Conservation (phyloP, 2,329 filamentous ascomycete genomes). For the Chaetomium globosum region DNA sequence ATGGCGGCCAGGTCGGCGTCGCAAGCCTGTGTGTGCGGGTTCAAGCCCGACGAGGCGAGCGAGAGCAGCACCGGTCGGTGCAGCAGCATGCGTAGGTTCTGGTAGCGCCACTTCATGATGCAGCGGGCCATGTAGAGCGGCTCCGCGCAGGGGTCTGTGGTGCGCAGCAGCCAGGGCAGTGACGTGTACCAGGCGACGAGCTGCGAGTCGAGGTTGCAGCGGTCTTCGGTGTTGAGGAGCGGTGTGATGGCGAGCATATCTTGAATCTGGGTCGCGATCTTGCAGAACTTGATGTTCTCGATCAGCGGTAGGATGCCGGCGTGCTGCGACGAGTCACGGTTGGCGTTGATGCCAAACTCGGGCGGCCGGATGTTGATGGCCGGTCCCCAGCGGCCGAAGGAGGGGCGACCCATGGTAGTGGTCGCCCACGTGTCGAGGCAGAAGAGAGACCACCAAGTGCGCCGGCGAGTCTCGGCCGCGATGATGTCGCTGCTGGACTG, state of each 20-base stretch:
- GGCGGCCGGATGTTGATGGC: slow-evolving; percentile 69
- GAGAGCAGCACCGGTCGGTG: slow-evolving; percentile 73
- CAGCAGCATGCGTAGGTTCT: slow-evolving; percentile 75
- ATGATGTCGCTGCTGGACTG: slow-evolving; percentile 51
- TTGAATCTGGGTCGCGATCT: slow-evolving; percentile 76
- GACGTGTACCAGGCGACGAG: slow-evolving; percentile 72
- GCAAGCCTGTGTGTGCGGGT: slow-evolving; percentile 48
- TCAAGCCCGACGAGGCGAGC: slow-evolving; percentile 58
- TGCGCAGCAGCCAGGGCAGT: slow-evolving; percentile 66
- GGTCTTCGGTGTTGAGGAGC: slow-evolving; percentile 66
- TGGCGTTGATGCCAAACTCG: slow-evolving; percentile 53
- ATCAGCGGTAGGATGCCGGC: slow-evolving; percentile 70
- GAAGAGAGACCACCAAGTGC: slow-evolving; percentile 76
- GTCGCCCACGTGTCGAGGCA: slow-evolving; percentile 75
- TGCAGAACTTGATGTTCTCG: slow-evolving; percentile 78
- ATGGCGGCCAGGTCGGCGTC: slow-evolving; percentile 69
- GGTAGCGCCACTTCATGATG: slow-evolving; percentile 81
- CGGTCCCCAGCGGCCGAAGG: slow-evolving; percentile 66
- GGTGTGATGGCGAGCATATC: slow-evolving; percentile 72
- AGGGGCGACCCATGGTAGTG: slow-evolving; percentile 70
- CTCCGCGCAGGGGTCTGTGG: slow-evolving; percentile 68
- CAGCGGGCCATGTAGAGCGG: slow-evolving; percentile 69
- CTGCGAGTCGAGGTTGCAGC: slow-evolving; percentile 66
- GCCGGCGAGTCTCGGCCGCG: slow-evolving; percentile 62
- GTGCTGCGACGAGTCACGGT: slow-evolving; percentile 58